phyloP scores from a whole-genome alignment of 2,329 filamentous ascomycete species.

The Fusarium nisikadoi region DNA sequence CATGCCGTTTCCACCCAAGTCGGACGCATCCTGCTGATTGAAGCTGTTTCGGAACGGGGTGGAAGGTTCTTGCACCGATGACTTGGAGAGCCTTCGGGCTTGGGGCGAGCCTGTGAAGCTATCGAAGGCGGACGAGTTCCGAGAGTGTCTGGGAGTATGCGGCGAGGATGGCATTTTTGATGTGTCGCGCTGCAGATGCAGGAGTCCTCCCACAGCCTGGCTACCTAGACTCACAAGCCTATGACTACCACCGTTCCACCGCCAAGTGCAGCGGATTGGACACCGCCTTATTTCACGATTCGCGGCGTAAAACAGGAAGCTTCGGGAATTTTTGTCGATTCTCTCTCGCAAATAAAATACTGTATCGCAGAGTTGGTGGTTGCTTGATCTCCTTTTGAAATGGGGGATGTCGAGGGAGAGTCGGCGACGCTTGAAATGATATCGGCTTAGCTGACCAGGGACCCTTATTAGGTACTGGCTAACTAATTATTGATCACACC shows the following conservation, averaged over 20 bases:
- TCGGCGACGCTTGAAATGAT: conserved; percentile 39
- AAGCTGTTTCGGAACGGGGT: conserved; percentile 61
- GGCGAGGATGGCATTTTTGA: conserved; percentile 56
- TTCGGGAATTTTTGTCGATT: not conserved
- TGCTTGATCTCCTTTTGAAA: conserved; percentile 31
- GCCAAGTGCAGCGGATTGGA: conserved; percentile 18
- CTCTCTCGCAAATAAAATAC: not conserved
- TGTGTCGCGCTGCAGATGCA: conserved; percentile 14
- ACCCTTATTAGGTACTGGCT: conserved; percentile 39
- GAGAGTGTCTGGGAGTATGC: conserved; percentile 68
- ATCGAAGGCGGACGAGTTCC: conserved; percentile 66
- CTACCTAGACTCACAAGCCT: conserved; percentile 15
- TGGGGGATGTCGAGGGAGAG: conserved; percentile 36
- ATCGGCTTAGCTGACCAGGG: conserved; percentile 38
- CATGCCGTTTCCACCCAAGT: conserved; percentile 67
- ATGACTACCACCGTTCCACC: conserved; percentile 30
- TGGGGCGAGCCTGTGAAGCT: conserved; percentile 58
- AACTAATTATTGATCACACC: conserved; percentile 33
- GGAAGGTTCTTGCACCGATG: conserved; percentile 61
- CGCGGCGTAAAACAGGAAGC: not conserved
- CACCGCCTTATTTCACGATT: not conserved
- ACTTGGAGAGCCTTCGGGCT: conserved; percentile 61
- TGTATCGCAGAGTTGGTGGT: conserved; percentile 20
- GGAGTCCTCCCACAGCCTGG: conserved; percentile 19
- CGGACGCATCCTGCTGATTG: conserved; percentile 60